phyloP scores from a whole-genome alignment of 495 filamentous ascomycete genomes.

The Apodospora peruviana region DNA sequence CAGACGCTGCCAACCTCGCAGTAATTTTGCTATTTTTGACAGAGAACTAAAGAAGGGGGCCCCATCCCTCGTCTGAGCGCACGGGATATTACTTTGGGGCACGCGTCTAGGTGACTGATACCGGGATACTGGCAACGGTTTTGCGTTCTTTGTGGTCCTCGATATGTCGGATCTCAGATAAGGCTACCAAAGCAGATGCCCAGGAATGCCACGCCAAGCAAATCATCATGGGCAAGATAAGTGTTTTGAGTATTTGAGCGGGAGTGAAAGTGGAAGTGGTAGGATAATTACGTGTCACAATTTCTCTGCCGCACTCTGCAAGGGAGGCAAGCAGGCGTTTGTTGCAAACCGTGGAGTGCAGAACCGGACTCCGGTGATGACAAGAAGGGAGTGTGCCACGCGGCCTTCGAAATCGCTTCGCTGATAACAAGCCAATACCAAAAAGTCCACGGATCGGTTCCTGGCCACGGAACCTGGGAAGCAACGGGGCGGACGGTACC shows the following conservation, averaged over 20 bases:
- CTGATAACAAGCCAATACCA: too few species aligned
- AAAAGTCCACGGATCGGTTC: too few species aligned
- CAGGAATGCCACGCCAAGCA: too few species aligned
- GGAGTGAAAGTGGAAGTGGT: too few species aligned
- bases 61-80: background rate
- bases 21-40: constrained; percentile 5
- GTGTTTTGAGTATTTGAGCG: too few species aligned
- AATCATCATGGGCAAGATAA: too few species aligned
- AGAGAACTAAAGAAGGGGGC: background rate
- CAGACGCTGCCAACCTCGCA: background rate
- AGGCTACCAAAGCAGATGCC: background rate
- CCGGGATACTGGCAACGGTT: constrained; percentile 11
- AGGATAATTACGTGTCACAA: too few species aligned
- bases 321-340: background rate
- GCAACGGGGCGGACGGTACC: too few species aligned
- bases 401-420: background rate
- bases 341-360: too few species aligned
- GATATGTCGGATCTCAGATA: constrained; percentile 1
- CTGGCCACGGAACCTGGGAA: too few species aligned
- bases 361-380: too few species aligned
- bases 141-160: background rate
- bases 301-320: too few species aligned
- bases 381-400: background rate
- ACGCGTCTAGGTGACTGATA: constrained; percentile 4
- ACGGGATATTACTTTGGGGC: constrained; percentile 2